A percentile compares a stretch with the other conserved stretches of the same genome.
Conservation (phyloP, 140 eudicot genomes). For the Flaveria floridana region DNA sequence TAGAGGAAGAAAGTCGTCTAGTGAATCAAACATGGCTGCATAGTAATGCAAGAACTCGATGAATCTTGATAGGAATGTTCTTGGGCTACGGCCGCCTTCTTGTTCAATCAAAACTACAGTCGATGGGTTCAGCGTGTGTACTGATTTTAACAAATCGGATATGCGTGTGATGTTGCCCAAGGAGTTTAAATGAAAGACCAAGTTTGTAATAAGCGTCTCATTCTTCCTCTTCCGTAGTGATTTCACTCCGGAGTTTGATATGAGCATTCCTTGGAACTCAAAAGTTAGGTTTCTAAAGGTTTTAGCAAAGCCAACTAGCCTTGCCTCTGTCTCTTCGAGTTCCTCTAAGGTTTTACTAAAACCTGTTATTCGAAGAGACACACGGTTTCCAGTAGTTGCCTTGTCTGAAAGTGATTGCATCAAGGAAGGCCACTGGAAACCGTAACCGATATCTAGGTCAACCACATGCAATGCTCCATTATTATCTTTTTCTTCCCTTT, state of each 20-base stretch:
- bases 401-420: slow-evolving; percentile 81
- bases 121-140: slow-evolving; percentile 50
- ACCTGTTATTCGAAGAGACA: slow-evolving; percentile 61
- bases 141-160: slow-evolving; percentile 51
- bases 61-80: slow-evolving; percentile 64
- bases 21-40: slow-evolving; percentile 86
- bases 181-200: slow-evolving; percentile 51
- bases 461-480: slow-evolving; percentile 54
- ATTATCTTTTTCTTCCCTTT: slow-evolving; percentile 43
- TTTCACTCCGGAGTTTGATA: slow-evolving; percentile 35
- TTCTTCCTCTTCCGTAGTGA: slow-evolving; percentile 45
- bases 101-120: slow-evolving; percentile 61
- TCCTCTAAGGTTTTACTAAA: slow-evolving; percentile 51
- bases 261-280: slow-evolving; percentile 59
- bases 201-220: slow-evolving; percentile 65
- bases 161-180: slow-evolving; percentile 39
- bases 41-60: slow-evolving; percentile 83
- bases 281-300: slow-evolving; percentile 53
- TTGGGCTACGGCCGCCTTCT: slow-evolving; percentile 61
- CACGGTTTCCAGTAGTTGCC: slow-evolving; percentile 35
- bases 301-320: slow-evolving; percentile 64
- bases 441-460: slow-evolving; percentile 66
- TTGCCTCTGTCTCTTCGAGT: slow-evolving; percentile 62
- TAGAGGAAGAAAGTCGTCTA: slow-evolving; percentile 75
- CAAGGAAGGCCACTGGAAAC: slow-evolving; percentile 92